Base-by-base conservation (phyloP, 1,139 yeast species). In the Diutina pseudorugosa region DNA sequence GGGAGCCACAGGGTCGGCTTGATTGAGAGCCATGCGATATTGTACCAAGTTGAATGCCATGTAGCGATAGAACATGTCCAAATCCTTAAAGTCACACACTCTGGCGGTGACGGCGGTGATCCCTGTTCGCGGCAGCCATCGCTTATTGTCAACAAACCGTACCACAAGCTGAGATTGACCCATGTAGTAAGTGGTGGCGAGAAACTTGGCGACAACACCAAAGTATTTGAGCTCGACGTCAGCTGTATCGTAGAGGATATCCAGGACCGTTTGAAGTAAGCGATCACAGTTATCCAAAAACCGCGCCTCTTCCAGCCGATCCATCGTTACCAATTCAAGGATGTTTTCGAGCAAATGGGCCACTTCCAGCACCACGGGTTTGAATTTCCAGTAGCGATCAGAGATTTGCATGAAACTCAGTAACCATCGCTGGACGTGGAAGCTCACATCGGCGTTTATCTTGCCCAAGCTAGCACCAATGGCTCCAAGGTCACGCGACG, bases 41-140 rank as follows among this genome's bases (percentile, higher is more conserved):
- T 27, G 40, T 18, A 65, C 57, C 52, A 66, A 59, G 53, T 68
- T 69, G 56, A 66, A 70, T 2, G 72, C 73, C 4, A 65, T 56
- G 54, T 61, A 72, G 51, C 63, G 62, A 55, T 68, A 71, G 53
- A 57, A 71, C 50, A 63, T 57, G 9, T 66, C 59, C 30, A 70
- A 52, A 25, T 62, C 63, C 5, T 56, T 54, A 21, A 63, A 61
- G 36, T 60, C 61, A 16, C 63, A 57, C 1, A 58, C 47, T 4
- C 55, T 47, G 6, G 56, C 53, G 30, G 60, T 55, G 14, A 66
- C 57, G 11, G 65, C 52, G 2, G 56, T 54, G n/a, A 66, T 52
- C 0, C 55, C 12, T 58, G 43, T 23, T 52, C 49, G 19, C 25
- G 25, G 7, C 52, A 41, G 14, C 52, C 41, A 12, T 50, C 50